phyloP scores from a whole-genome alignment of 495 filamentous ascomycete species.

The Acidomyces sp. region DNA sequence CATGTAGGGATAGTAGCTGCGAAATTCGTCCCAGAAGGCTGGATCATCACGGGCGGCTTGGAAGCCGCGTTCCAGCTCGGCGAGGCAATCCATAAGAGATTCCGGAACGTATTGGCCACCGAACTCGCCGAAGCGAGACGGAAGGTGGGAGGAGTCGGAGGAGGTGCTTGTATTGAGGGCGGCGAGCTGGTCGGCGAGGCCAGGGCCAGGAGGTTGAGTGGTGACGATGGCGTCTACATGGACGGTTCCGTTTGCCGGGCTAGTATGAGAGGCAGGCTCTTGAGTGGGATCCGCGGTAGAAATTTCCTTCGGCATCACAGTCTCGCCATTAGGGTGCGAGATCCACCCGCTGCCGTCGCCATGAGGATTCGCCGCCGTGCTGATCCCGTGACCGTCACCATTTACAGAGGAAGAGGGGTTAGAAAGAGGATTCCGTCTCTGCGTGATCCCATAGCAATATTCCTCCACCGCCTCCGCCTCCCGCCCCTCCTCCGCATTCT shows the following conservation, averaged over 20 bases:
- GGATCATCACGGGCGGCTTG: constrained; percentile 71
- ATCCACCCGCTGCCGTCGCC: constrained; percentile 26
- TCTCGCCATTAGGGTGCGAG: constrained; percentile 10
- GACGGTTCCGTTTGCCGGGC: constrained; percentile 26
- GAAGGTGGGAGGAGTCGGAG: constrained; percentile 43
- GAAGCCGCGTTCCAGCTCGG: constrained; percentile 86
- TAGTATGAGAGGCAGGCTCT: constrained; percentile 14
- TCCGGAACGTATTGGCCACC: constrained; percentile 99
- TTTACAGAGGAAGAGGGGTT: constrained; percentile 20
- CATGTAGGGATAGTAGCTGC: constrained; percentile 96
- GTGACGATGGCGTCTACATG: constrained; percentile 50
- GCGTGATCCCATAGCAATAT: constrained; percentile 71
- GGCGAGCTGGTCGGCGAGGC: constrained; percentile 58
- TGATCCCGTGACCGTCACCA: constrained; percentile 33
- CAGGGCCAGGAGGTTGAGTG: constrained; percentile 38
- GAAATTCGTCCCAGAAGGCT: constrained; percentile 92
- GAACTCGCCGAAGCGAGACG: constrained; percentile 87
- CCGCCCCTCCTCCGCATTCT: constrained; percentile 54
- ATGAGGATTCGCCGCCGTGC: constrained; percentile 39
- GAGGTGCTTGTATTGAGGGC: constrained; percentile 46
- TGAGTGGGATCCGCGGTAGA: constrained; percentile 19
- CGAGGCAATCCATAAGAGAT: constrained; percentile 91
- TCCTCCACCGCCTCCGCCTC: constrained; percentile 65
- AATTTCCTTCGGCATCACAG: constrained; percentile 14
- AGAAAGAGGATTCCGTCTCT: constrained; percentile 32